Conservation (phyloP, 2,329 filamentous ascomycete genomes). For the Xylariaceae sp. region DNA sequence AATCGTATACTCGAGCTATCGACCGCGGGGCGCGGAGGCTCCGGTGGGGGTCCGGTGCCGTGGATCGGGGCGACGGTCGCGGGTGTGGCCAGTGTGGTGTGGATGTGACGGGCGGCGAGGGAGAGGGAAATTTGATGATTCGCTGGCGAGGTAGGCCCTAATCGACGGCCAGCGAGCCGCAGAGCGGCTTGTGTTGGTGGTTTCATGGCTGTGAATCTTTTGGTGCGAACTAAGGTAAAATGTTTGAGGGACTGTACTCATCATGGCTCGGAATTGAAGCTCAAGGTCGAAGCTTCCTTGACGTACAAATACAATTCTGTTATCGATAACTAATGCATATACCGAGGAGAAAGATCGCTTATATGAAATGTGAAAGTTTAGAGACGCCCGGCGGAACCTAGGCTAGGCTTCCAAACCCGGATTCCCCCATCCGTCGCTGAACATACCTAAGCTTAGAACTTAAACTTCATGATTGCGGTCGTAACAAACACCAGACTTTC, state of each 20-base stretch:
- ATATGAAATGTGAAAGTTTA: background rate
- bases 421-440: no score
- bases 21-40: slow-evolving; percentile 43
- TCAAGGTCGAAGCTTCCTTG: background rate
- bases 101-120: slow-evolving; percentile 28
- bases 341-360: background rate
- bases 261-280: background rate
- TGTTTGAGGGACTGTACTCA: background rate
- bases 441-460: no score
- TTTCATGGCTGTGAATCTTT: slow-evolving; percentile 35
- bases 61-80: slow-evolving; percentile 49
- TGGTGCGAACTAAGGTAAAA: background rate
- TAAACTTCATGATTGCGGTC: no score
- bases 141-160: slow-evolving; percentile 22
- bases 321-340: slow-evolving; percentile 5
- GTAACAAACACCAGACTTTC: no score
- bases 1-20: slow-evolving; percentile 37
- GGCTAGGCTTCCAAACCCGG: no score
- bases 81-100: slow-evolving; percentile 32
- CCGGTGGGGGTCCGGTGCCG: slow-evolving; percentile 54
- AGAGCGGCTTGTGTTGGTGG: slow-evolving; percentile 37
- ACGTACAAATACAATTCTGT: background rate
- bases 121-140: slow-evolving; percentile 4
- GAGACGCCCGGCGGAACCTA: no score
- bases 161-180: slow-evolving; percentile 31